A percentile compares a stretch with the other conserved stretches of the same genome.
Evolutionary conservation across 257 asterid genomes (phyloP).

Genomic region (Capsicum chinense): DNA sequence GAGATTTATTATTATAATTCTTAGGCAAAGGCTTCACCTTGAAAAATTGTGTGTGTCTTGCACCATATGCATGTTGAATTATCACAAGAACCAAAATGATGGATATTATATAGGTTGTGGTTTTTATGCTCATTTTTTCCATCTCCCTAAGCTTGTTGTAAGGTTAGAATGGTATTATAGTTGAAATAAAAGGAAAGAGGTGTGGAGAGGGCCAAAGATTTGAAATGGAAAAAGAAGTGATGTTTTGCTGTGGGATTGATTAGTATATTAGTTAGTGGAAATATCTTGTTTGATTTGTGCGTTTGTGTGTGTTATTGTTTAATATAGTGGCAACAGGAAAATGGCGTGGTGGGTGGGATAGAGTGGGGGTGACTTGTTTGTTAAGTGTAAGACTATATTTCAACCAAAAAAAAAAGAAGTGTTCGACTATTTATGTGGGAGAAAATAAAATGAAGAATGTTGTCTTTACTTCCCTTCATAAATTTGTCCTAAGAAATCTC

Average conservation of each 20-base stretch:
- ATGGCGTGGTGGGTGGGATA: slow-evolving; percentile 11
- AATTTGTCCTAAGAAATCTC: neutral
- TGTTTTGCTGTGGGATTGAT: neutral
- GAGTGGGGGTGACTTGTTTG: slow-evolving; percentile 50
- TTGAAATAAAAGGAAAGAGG: neutral
- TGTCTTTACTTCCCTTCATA: neutral
- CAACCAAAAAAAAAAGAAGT: no score
- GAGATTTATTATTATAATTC: slow-evolving; percentile 3
- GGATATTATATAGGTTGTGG: slow-evolving; percentile 31
- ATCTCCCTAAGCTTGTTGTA: neutral
- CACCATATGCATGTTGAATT: slow-evolving; percentile 47
- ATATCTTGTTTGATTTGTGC: neutral
- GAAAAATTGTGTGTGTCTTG: slow-evolving; percentile 54
- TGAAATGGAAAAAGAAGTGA: neutral
- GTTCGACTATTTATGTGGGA: neutral
- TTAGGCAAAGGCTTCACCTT: slow-evolving; percentile 46
- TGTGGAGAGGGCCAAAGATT: slow-evolving; percentile 15
- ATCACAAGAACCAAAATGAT: slow-evolving; percentile 33
- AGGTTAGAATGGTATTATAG: neutral
- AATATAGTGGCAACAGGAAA: neutral
- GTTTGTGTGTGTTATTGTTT: neutral
- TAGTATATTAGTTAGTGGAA: neutral
- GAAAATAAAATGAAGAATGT: neutral
- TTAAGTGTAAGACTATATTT: neutral
- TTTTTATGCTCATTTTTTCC: slow-evolving; percentile 43